Conservation (phyloP, 1,284 basidiomycete genomes). For the Ganoderma lingzhi region DNA sequence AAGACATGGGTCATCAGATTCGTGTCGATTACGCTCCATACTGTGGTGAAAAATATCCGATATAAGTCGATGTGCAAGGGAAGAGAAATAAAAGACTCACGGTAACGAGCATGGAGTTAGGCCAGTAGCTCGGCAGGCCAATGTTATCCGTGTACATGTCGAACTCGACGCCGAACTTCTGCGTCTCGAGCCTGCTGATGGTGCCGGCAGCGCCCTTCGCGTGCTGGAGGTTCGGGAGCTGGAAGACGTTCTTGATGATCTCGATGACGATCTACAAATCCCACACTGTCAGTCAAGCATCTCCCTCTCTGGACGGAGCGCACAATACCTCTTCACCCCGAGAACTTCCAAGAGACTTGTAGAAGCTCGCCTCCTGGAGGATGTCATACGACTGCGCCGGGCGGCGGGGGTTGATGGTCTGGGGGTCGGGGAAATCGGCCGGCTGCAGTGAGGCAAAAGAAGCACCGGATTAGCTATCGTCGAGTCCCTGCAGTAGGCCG, state of each 20-base stretch:
- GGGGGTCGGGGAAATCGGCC: constrained; percentile 54
- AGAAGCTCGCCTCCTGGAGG: constrained; percentile 54
- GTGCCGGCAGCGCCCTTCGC: constrained; percentile 50
- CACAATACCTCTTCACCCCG: constrained; percentile 45
- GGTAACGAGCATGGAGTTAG: constrained; percentile 39
- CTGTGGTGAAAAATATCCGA: neutral
- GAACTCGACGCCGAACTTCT: constrained; percentile 35
- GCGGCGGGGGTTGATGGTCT: constrained; percentile 49
- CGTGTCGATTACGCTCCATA: constrained; percentile 14
- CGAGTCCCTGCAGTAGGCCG: neutral
- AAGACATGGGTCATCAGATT: neutral
- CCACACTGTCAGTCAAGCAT: neutral
- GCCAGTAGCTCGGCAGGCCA: constrained; percentile 41
- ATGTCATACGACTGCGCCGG: constrained; percentile 47
- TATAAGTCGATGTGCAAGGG: neutral
- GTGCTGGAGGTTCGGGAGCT: constrained; percentile 53
- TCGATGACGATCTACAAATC: constrained; percentile 45
- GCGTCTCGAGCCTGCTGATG: constrained; percentile 44
- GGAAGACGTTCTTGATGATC: constrained; percentile 55
- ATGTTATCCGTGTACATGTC: constrained; percentile 39
- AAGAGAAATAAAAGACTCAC: constrained; percentile 28
- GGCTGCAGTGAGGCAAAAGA: constrained; percentile 33
- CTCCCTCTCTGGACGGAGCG: neutral
- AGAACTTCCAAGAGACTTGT: constrained; percentile 49
- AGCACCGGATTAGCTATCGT: neutral